Evolutionary conservation across 139 green algal species (phyloP), one percentile per base, ranked within the genome.

Genomic region (Micromonas pusilla): DNA sequence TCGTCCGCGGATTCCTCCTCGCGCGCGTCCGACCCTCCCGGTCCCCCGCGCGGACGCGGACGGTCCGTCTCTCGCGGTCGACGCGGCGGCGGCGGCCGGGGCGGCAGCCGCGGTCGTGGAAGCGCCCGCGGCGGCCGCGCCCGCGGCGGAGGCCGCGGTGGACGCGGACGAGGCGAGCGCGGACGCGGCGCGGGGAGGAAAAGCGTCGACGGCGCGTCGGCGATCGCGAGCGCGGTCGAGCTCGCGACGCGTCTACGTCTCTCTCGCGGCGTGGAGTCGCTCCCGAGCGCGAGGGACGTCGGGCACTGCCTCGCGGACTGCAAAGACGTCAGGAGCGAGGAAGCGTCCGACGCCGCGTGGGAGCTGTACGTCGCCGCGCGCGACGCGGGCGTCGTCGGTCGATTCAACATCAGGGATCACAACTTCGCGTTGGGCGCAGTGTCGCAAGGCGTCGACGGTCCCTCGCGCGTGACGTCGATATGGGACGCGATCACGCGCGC

Each of bases 91-190:
- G 60, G 30, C 60, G 60, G 60, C 19, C 60, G 60, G 13, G 60
- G 13, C 13, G 32, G 4, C 60, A n/a, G 19, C 25, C 60, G 60
- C 60, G 60, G 25, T 23, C 60, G 60, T 34, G 13, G 60, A n/a
- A 6, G 60, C 13, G 60, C 60, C 25, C 4, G 4, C 25, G 4
- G 60, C 9, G 60, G 19, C 16, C 16, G 52, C 52, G 52, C 52
- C n/a, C n/a, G n/a, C n/a, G n/a, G n/a, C n/a, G n/a, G n/a, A n/a
- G n/a, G n/a, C n/a, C n/a, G n/a, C n/a, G 38, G 93, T 90, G 2
- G 80, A 85, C 65, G 79, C 85, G 0, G 45, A 76, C 2, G 90
- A 94, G 53, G 92, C 92, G n/a, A n/a, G n/a, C n/a, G n/a, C n/a
- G n/a, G n/a, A n/a, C n/a, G n/a, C n/a, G n/a, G n/a, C n/a, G n/a